Percentiles rank a stretch among this genome's conserved stretches.
Conservation (phyloP, 169 alveolate species). For the Cryptosporidium sp. region DNA sequence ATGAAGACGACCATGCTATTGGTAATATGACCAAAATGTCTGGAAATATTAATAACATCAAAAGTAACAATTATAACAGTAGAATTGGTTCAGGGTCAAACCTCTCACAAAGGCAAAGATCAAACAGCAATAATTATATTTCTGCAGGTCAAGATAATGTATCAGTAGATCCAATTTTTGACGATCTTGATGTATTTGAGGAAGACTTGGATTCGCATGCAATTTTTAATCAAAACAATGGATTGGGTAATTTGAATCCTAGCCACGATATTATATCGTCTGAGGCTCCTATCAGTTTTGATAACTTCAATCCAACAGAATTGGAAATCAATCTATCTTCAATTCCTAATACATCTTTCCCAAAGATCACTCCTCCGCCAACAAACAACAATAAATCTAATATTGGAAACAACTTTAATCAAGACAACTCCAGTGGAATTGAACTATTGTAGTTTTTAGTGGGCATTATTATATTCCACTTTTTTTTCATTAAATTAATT, state of each 20-base stretch:
- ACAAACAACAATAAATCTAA: neutral
- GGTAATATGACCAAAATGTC: constrained; percentile 3
- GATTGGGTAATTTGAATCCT: neutral
- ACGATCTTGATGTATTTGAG: constrained; percentile 68
- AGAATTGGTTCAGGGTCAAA: constrained; percentile 17
- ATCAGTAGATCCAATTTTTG: constrained; percentile 23
- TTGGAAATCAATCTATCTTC: constrained; percentile 1
- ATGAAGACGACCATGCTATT: constrained; percentile 23
- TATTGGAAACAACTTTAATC: neutral
- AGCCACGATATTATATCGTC: constrained; percentile 5
- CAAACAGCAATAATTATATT: neutral
- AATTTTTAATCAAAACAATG: constrained; percentile 28
- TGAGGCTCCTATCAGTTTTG: constrained; percentile 8
- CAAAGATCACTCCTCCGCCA: constrained; percentile 65
- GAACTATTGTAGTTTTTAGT: constrained; percentile 4
- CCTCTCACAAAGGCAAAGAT: constrained; percentile 57
- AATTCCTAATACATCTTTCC: constrained; percentile 10
- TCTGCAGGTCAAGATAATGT: constrained; percentile 10
- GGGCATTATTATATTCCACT: neutral
- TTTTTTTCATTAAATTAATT: neutral
- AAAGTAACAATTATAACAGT: neutral
- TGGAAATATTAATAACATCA: neutral
- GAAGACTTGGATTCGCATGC: constrained; percentile 66
- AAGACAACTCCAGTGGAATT: constrained; percentile 48
- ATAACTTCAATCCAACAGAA: constrained; percentile 33